These are phyloP conservation scores for Erythrophleum fordii DNA, from an alignment of 306 rosid genomes.

Conservation along the genomic window DNA sequence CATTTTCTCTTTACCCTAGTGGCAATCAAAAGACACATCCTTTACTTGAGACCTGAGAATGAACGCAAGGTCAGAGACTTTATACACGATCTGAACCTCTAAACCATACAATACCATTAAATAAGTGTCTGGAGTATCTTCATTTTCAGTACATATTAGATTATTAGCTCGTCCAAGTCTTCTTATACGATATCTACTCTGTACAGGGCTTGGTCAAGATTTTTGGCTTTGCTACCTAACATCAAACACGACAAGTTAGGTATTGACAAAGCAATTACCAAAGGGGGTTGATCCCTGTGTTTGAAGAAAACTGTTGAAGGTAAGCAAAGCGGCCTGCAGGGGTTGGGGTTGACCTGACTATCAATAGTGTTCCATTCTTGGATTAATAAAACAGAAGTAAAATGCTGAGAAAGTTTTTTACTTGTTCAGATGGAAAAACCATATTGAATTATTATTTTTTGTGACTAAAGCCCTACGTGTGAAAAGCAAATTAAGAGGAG, in stretches of 20 bases:
- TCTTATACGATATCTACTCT: background rate
- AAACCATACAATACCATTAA: constrained; percentile 29
- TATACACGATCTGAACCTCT: constrained; percentile 41
- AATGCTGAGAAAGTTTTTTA: background rate
- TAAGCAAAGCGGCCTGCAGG: background rate
- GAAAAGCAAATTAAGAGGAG: constrained; percentile 56
- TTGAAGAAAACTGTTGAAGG: background rate
- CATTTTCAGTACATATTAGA: background rate
- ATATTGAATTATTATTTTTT: background rate
- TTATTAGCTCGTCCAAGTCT: background rate
- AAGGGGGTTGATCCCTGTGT: background rate
- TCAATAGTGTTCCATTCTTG: background rate
- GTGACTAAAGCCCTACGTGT: constrained; percentile 36
- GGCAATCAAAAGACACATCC: constrained; percentile 54
- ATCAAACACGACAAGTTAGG: constrained; percentile 33
- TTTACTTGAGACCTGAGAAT: constrained; percentile 55
- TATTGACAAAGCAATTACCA: constrained; percentile 6
- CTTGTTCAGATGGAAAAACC: background rate
- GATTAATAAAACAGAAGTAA: constrained; percentile 1
- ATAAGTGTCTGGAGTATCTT: constrained; percentile 19
- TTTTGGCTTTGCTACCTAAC: constrained; percentile 16
- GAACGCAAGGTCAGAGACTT: constrained; percentile 56
- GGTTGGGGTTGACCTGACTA: constrained; percentile 33
- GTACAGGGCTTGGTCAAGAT: constrained; percentile 9
- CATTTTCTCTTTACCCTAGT: constrained; percentile 45